Base-by-base conservation (phyloP, 257 asterid species). In the Solanum piurae region DNA sequence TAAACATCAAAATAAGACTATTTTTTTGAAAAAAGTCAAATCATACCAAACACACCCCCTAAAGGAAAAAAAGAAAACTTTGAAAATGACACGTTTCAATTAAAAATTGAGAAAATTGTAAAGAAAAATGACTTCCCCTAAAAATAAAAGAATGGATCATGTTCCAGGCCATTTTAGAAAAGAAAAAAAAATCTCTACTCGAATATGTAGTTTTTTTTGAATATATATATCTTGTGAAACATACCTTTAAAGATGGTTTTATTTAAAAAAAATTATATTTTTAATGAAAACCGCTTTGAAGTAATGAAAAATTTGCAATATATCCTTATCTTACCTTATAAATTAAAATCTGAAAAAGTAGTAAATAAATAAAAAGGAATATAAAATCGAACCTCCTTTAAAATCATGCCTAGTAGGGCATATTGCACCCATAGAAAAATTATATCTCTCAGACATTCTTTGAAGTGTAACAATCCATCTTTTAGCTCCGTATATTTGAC, bases 401-500 rank as follows among this genome's bases (percentile, higher is more conserved):
- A 92, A 92, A 62, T 55, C 64, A 55, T 90, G 92, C 27, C n/a
- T 85, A 34, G 90, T 89, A 34, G 90, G 40, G 60, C 73, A 71
- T 37, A 83, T 83, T 89, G 84, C 82, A 29, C 91, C 93, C 90
- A 58, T 84, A 27, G 93, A 90, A 87, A 89, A 93, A 87, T 93
- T 91, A 60, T 89, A 76, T 86, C 98, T 92, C 91, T 95, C 96
- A 25, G 91, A 93, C 94, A 90, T 93, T 87, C 95, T 91, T 86
- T 92, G 93, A 46, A 96, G 95, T 84, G 93, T 88, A 80, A 88
- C 66, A 27, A 95, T 86, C 97, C 98, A 96, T 89, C 96, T 85
- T 80, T 82, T 93, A 68, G 98, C 98, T 87, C 99, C 97, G 34
- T 92, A 96, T 16, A 97, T 96, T 88, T 91, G 93, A 75, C 89